A percentile compares a stretch with the other conserved stretches of the same genome.
These are phyloP conservation scores for Wickerhamiella pararugosa DNA, from an alignment of 1,139 yeast species.

Conservation along the genomic window DNA sequence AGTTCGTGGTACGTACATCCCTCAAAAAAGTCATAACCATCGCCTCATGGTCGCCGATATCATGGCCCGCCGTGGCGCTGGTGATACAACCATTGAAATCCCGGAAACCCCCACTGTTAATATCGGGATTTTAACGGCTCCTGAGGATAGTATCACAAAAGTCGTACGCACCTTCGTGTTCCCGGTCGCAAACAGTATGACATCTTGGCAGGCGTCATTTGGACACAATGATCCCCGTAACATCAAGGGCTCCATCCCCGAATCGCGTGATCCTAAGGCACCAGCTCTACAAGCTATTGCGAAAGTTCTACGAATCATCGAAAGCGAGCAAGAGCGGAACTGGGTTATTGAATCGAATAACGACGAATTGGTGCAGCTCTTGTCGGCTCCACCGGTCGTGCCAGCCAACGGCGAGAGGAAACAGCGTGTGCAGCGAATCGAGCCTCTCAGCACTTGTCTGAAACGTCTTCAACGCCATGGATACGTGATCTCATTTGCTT, in stretches of 20 bases:
- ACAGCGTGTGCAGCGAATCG: neutral
- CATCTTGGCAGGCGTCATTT: neutral
- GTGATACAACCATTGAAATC: constrained; percentile 6
- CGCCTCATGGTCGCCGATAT: constrained; percentile 9
- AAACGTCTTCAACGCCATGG: constrained; percentile 2
- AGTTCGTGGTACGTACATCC: constrained; percentile 4
- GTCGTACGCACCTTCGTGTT: neutral
- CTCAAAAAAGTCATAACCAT: constrained; percentile 3
- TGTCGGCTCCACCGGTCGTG: neutral
- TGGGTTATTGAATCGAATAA: neutral
- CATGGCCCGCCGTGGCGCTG: constrained; percentile 9
- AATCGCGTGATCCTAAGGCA: neutral
- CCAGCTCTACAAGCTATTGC: neutral
- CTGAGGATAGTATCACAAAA: neutral
- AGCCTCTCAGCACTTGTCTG: neutral
- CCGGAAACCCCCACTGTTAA: neutral
- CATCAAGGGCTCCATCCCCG: neutral
- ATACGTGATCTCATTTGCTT: neutral
- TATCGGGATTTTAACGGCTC: neutral
- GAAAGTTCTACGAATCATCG: neutral
- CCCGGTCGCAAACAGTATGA: no score
- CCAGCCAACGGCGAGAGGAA: neutral
- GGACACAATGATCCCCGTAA: neutral
- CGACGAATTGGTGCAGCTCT: neutral
- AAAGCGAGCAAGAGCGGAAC: neutral